phyloP scores from a whole-genome alignment of 2,329 filamentous ascomycete species.

The Colletotrichum tabaci region DNA sequence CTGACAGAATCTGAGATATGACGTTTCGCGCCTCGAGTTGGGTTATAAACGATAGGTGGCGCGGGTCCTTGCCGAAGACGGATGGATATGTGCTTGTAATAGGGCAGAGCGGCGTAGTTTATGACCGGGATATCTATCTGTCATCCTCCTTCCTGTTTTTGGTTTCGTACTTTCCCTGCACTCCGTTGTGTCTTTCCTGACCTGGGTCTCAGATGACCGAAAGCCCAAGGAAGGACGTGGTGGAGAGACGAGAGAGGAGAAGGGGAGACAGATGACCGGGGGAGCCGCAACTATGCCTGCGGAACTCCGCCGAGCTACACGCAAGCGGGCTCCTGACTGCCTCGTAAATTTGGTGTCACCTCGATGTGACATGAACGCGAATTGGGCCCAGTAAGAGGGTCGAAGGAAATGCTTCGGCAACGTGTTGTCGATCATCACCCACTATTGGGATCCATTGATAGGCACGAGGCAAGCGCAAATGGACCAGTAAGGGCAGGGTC shows the following conservation, averaged over 20 bases:
- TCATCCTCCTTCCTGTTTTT: neutral
- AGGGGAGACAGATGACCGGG: neutral
- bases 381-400: conserved; percentile 2
- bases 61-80: neutral
- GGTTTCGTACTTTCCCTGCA: neutral
- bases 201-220: neutral
- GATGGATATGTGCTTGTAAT: neutral
- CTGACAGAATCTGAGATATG: neutral
- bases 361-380: conserved; percentile 7
- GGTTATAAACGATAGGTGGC: neutral
- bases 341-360: conserved; percentile 5
- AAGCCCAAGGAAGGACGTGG: neutral
- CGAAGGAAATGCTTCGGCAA: conserved; percentile 9
- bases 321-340: conserved; percentile 1
- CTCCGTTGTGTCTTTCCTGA: neutral
- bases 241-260: neutral
- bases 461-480: neutral
- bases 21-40: neutral
- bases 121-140: neutral
- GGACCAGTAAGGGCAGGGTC: conserved; percentile 24
- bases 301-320: conserved; percentile 31
- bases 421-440: conserved; percentile 23
- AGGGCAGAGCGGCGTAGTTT: neutral
- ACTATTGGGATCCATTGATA: conserved; percentile 23
- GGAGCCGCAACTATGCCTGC: conserved; percentile 8